Evolutionary conservation across 345 rosid genomes (phyloP).

Genomic region (Angophora floribunda): DNA sequence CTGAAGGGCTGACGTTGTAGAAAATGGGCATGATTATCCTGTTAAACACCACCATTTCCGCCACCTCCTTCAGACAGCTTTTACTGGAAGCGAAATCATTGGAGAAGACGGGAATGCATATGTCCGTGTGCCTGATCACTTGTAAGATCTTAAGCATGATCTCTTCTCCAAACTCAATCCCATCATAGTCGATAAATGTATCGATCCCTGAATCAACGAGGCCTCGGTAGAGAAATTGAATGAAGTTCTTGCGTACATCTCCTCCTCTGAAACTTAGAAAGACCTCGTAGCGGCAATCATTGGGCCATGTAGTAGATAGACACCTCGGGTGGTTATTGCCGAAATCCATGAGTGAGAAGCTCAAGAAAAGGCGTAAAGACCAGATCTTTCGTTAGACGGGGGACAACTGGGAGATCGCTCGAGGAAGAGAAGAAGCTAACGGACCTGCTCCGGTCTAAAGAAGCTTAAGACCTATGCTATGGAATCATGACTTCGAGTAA

Average conservation of each 20-base stretch:
- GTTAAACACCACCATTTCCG: fast-evolving
- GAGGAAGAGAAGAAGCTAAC: not conserved
- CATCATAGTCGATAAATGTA: not conserved
- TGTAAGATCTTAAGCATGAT: not conserved
- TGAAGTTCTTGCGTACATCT: not conserved
- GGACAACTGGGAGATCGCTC: not conserved
- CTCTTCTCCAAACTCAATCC: not conserved
- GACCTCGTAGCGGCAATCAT: not conserved
- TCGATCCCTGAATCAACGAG: not conserved
- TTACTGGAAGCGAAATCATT: not conserved
- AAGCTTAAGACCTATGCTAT: too few species aligned
- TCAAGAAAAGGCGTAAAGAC: not conserved
- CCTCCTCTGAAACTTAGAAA: not conserved
- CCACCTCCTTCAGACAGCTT: not conserved
- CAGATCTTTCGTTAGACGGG: not conserved
- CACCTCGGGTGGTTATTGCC: fast-evolving
- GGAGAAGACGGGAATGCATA: not conserved
- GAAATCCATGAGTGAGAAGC: not conserved
- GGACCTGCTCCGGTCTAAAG: not conserved
- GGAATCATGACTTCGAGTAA: too few species aligned
- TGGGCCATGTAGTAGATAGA: not conserved
- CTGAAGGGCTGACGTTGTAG: not conserved
- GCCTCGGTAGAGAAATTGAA: not conserved
- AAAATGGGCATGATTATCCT: not conserved
- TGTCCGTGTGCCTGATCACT: not conserved